A percentile compares a stretch with the other conserved stretches of the same genome.
Evolutionary conservation across 495 filamentous ascomycete species (phyloP).

Genomic region (Penicillium pancosmium): DNA sequence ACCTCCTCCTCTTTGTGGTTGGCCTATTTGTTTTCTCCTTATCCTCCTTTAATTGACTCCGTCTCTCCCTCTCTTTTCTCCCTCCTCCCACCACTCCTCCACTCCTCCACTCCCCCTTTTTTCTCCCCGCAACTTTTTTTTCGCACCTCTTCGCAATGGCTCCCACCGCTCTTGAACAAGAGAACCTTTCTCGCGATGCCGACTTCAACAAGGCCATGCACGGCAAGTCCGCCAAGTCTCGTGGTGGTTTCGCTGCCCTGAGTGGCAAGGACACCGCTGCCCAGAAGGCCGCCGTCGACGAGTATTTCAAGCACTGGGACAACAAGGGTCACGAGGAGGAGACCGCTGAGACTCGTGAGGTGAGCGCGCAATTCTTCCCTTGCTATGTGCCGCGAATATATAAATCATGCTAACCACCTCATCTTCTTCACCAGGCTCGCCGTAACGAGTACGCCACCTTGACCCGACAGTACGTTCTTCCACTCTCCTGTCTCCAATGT

Average conservation of each 20-base stretch:
- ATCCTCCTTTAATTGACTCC: conserved; percentile 14
- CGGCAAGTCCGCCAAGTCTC: conserved; percentile 73
- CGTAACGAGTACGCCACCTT: conserved; percentile 91
- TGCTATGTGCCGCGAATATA: neutral
- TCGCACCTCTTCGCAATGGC: conserved; percentile 59
- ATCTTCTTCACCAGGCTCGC: conserved; percentile 59
- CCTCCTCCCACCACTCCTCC: conserved; percentile 9
- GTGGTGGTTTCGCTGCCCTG: conserved; percentile 80
- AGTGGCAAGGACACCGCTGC: conserved; percentile 79
- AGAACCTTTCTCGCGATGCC: conserved; percentile 89
- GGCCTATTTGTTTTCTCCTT: conserved; percentile 17
- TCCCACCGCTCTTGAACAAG: conserved; percentile 73
- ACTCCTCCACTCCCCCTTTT: conserved; percentile 15
- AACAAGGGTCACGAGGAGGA: conserved; percentile 80
- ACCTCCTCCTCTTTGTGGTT: conserved; percentile 15
- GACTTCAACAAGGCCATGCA: conserved; percentile 92
- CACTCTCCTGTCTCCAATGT: neutral
- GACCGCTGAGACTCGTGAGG: conserved; percentile 79
- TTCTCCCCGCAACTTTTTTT: conserved; percentile 22
- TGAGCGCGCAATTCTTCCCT: conserved; percentile 33
- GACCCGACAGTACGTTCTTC: conserved; percentile 78
- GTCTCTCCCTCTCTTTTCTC: conserved; percentile 11
- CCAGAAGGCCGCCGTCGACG: conserved; percentile 87
- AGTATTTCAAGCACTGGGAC: conserved; percentile 99
- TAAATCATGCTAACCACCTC: neutral